Evolutionary conservation across 345 rosid species (phyloP).

Genomic region (Euphorbia tirucalli): DNA sequence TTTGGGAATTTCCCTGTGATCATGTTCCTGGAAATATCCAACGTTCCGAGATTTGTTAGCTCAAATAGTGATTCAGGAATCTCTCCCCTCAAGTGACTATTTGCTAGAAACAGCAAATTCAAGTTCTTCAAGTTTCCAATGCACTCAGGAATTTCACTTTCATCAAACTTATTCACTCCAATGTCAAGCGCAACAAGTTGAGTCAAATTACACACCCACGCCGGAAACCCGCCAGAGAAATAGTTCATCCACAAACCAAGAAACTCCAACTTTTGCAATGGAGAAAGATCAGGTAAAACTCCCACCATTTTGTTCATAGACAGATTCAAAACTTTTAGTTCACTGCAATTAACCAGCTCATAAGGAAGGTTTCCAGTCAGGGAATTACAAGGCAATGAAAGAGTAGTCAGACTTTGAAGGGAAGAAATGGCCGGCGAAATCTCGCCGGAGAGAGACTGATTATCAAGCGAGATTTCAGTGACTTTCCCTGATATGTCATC

Average conservation of each 20-base stretch:
- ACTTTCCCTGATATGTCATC: conserved; percentile 47
- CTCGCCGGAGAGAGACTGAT: conserved; percentile 54
- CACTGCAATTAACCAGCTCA: conserved; percentile 42
- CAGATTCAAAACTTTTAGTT: conserved; percentile 59
- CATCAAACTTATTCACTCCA: conserved; percentile 45
- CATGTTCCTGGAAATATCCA: conserved; percentile 56
- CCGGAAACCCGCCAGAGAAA: conserved; percentile 58
- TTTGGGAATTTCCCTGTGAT: conserved; percentile 56
- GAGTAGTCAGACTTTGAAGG: conserved; percentile 43
- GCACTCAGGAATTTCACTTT: conserved; percentile 50
- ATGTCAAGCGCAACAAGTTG: conserved; percentile 44
- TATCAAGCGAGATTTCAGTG: conserved; percentile 42
- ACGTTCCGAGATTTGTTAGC: conserved; percentile 38
- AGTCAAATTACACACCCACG: conserved; percentile 65
- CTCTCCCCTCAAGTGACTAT: conserved; percentile 41
- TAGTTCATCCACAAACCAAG: conserved; percentile 55
- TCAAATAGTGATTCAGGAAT: conserved; percentile 64
- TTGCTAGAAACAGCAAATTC: conserved; percentile 49
- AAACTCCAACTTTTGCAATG: conserved; percentile 38
- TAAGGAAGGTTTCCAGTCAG: conserved; percentile 60
- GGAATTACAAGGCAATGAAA: conserved; percentile 45
- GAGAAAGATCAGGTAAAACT: conserved; percentile 57
- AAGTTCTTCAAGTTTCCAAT: conserved; percentile 68
- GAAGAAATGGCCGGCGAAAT: conserved; percentile 59
- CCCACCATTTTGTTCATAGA: conserved; percentile 52